Conservation (phyloP, 108 stramenopile species). For the Fistulifera solaris region DNA sequence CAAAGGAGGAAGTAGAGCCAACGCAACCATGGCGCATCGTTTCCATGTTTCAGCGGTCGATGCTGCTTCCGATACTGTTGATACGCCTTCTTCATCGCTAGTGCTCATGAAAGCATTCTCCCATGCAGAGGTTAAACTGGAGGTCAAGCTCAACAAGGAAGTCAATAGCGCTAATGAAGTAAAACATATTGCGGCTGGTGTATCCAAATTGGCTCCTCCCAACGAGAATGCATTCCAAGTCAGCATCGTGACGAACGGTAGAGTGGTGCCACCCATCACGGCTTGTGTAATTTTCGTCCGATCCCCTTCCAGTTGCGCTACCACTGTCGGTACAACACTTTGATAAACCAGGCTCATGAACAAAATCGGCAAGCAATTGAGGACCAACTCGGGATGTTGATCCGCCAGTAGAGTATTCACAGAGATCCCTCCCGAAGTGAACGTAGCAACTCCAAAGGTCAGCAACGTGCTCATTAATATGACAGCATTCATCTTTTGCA, state of each 20-base stretch:
- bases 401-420: conserved; percentile 17
- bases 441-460: conserved; percentile 19
- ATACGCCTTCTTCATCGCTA: too few relatives aligned
- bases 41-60: too few relatives aligned
- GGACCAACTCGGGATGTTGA: conserved; percentile 36
- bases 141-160: too few relatives aligned
- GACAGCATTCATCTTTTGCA: conserved; percentile 7
- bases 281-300: conserved; percentile 43
- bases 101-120: too few relatives aligned
- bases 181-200: too few relatives aligned
- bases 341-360: conserved; percentile 58
- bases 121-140: too few relatives aligned
- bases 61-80: too few relatives aligned
- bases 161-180: too few relatives aligned
- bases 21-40: too few relatives aligned
- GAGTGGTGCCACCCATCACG: conserved; percentile 35
- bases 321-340: conserved; percentile 57
- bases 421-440: conserved; percentile 16
- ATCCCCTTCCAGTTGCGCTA: conserved; percentile 41
- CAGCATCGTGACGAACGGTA: conserved; percentile 48
- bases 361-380: conserved; percentile 43
- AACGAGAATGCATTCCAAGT: conserved; percentile 53
- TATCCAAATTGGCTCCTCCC: too few relatives aligned
- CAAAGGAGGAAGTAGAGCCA: too few relatives aligned
- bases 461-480: conserved; percentile 27